Percentiles rank a stretch among this genome's conserved stretches.
Conservation (phyloP, 169 alveolate species). For the Plasmodium blacklocki region DNA sequence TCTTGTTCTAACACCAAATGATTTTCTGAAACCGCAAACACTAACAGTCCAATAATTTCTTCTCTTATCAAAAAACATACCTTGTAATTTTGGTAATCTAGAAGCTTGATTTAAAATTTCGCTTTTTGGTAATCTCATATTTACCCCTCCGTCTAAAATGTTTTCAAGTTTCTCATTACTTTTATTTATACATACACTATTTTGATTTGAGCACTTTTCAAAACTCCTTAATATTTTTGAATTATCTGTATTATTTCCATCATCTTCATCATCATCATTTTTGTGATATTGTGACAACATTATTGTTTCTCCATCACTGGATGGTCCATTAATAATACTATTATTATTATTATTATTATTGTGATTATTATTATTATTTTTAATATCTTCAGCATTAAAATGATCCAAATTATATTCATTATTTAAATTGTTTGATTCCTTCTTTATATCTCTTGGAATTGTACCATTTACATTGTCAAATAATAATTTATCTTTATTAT, state of each 20-base stretch:
- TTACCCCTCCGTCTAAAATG: conserved; percentile 28
- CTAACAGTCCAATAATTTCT: conserved; percentile 78
- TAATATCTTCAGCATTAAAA: neutral
- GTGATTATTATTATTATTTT: conserved; percentile 1
- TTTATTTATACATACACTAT: conserved; percentile 33
- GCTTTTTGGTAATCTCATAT: conserved; percentile 72
- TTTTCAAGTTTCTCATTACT: conserved; percentile 49
- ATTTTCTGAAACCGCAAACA: conserved; percentile 76
- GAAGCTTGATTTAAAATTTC: conserved; percentile 77
- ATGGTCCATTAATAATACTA: too few species aligned
- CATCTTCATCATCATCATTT: conserved; percentile 22
- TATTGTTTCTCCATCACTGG: neutral
- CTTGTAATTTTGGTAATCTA: conserved; percentile 73
- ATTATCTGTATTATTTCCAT: conserved; percentile 2
- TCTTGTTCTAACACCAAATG: conserved; percentile 77
- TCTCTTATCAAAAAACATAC: conserved; percentile 77
- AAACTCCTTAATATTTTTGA: conserved; percentile 22
- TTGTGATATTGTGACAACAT: neutral
- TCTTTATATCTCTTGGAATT: neutral
- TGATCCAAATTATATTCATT: neutral
- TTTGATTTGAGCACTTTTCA: conserved; percentile 29
- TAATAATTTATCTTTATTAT: too few species aligned
- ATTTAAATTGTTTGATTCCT: neutral
- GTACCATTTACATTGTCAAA: neutral
- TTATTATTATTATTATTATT: neutral